These are phyloP conservation scores for Ambrosiella cleistominuta DNA, from an alignment of 2,329 filamentous ascomycete genomes.

Conservation along the genomic window DNA sequence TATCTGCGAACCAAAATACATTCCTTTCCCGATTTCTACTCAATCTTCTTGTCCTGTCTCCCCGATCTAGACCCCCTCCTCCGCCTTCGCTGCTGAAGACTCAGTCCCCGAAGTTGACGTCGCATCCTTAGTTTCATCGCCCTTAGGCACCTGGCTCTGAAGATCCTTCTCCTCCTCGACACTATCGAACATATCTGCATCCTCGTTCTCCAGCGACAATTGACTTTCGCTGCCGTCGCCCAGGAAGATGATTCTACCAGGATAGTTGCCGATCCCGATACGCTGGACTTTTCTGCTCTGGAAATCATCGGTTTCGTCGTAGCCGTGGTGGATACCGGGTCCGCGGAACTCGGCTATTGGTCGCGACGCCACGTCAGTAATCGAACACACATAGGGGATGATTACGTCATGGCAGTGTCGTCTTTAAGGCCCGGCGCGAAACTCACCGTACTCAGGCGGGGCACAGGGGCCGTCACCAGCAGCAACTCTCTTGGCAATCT, in stretches of 20 bases:
- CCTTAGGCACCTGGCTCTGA: slow-evolving; percentile 64
- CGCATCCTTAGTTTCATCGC: slow-evolving; percentile 14
- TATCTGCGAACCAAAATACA: no score
- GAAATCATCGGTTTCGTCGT: slow-evolving; percentile 64
- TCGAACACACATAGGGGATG: background rate
- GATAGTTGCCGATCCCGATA: slow-evolving; percentile 48
- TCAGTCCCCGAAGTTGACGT: background rate
- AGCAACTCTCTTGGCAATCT: slow-evolving; percentile 82
- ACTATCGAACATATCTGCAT: slow-evolving; percentile 87
- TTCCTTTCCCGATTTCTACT: no score
- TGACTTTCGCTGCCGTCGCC: slow-evolving; percentile 70
- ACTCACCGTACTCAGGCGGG: slow-evolving; percentile 97
- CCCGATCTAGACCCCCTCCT: background rate
- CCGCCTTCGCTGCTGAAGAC: slow-evolving; percentile 3
- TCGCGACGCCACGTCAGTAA: slow-evolving; percentile 13
- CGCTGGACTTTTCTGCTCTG: slow-evolving; percentile 44
- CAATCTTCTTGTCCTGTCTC: background rate
- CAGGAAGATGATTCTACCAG: slow-evolving; percentile 81
- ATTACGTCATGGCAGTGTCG: slow-evolving; percentile 2
- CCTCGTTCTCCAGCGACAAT: slow-evolving; percentile 70
- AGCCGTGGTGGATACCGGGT: slow-evolving; percentile 65
- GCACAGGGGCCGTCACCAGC: slow-evolving; percentile 96
- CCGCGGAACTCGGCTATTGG: slow-evolving; percentile 64
- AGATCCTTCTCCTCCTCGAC: slow-evolving; percentile 71
- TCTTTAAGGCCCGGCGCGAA: slow-evolving; percentile 18